Base-by-base conservation (phyloP, 257 asterid species). In the Salvia splendens region DNA sequence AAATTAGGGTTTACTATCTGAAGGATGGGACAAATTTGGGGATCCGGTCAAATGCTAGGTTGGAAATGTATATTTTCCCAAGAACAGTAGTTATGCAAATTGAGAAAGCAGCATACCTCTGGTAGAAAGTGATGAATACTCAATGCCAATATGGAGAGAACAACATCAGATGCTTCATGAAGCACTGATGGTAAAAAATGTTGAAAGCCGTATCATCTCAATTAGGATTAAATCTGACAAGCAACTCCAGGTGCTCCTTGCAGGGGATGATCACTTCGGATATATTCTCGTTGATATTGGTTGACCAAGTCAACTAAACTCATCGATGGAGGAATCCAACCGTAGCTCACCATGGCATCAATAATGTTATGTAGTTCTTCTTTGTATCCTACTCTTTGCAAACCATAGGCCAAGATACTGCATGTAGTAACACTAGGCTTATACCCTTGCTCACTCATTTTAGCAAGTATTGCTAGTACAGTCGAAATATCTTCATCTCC, bases 361-460 rank as follows among this genome's bases (percentile, higher is more conserved):
- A 84, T 14, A 75, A 82, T 73, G 63, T 65, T 68, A 64, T 75
- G 81, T 64, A 81, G 40, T 65, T 80, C 83, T 67, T 81, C 87
- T 64, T 73, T 75, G 71, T 69, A 77, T 69, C 96, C 97, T 6
- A 86, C 78, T 76, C 78, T 85, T 53, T 82, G 68, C 77, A 91
- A 75, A 64, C 92, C 91, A 33, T 59, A 66, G 11, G 77, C 78
- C 83, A 88, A 81, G 68, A 81, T 76, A 70, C 92, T 65, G 67
- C 96, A 91, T 10, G 85, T 80, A 57, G 82, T 68, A 41, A 83
- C 72, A 68, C 81, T 74, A 35, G 95, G 96, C 54, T 49, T 81
- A 77, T 82, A 84, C 59, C 91, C 95, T 68, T 84, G 82, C 58
- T 70, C 80, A 67, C 81, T 84, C 83, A 88, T 78, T 75, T 82